Percentiles rank a stretch among this genome's conserved stretches.
Evolutionary conservation across 2,329 filamentous ascomycete species (phyloP).

Genomic region (Didymella sp.): DNA sequence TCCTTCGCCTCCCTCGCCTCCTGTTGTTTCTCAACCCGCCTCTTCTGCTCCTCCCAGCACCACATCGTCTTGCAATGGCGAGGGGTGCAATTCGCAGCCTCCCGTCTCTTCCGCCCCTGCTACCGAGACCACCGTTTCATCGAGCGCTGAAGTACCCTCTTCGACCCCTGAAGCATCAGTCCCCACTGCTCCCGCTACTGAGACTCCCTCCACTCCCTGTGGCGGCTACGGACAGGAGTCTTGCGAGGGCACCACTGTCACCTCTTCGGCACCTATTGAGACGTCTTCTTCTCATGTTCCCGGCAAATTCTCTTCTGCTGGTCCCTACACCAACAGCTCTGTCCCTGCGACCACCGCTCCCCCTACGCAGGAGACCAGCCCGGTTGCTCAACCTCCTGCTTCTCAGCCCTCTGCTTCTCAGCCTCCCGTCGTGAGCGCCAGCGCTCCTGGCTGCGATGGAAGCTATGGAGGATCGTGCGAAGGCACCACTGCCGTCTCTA

Average conservation of each 20-base stretch:
- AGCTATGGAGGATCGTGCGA: constrained; percentile 29
- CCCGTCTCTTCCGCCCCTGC: constrained; percentile 13
- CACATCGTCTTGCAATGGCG: constrained; percentile 4
- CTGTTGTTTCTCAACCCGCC: constrained; percentile 15
- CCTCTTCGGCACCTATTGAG: constrained; percentile 11
- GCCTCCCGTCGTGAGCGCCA: constrained; percentile 1
- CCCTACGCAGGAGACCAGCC: constrained; percentile 14
- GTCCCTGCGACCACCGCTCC: constrained; percentile 21
- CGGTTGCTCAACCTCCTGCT: not conserved
- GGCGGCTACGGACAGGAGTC: constrained; percentile 15
- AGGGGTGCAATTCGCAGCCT: constrained; percentile 1
- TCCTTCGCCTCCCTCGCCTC: constrained; percentile 20
- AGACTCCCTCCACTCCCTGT: constrained; percentile 15
- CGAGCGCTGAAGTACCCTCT: not conserved
- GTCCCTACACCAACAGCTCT: constrained; percentile 30
- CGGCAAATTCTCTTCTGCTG: constrained; percentile 9
- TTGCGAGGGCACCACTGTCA: constrained; percentile 7
- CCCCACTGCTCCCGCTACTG: constrained; percentile 12
- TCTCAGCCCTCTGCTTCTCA: constrained; percentile 1
- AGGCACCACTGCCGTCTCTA: constrained; percentile 19
- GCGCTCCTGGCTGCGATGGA: constrained; percentile 9
- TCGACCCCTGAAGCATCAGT: constrained; percentile 3
- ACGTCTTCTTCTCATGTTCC: constrained; percentile 11
- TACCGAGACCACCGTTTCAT: constrained; percentile 8
- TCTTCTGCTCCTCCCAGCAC: constrained; percentile 16